A percentile compares a stretch with the other conserved stretches of the same genome.
phyloP scores from a whole-genome alignment of 108 stramenopile genomes.

The Parietichytrium sp. region DNA sequence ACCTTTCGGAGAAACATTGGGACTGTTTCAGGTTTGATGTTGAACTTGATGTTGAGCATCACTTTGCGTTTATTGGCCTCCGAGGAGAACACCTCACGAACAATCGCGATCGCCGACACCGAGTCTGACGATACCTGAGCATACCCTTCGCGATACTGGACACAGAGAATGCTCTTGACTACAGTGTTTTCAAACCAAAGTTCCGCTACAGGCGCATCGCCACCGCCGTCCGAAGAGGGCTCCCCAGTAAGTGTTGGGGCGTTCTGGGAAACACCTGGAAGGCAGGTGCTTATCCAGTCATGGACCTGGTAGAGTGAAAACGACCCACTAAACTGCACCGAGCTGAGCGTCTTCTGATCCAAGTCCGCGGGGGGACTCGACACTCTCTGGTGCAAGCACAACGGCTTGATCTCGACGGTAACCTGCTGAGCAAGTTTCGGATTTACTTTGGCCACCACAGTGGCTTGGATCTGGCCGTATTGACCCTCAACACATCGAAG shows the following conservation, averaged over 20 bases:
- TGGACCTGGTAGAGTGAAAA: slow-evolving; percentile 15
- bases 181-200: neutral
- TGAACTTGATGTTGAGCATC: neutral
- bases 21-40: slow-evolving; percentile 5
- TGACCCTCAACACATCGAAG: neutral
- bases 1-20: neutral
- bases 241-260: neutral
- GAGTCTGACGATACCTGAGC: neutral
- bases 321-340: neutral
- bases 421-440: neutral
- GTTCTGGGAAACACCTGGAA: neutral
- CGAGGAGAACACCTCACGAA: neutral
- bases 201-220: neutral
- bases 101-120: slow-evolving; percentile 20
- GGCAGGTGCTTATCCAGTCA: slow-evolving; percentile 22
- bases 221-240: no score
- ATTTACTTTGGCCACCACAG: neutral
- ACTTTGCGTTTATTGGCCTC: slow-evolving; percentile 6
- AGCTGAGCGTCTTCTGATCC: neutral
- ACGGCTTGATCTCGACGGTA: slow-evolving; percentile 26
- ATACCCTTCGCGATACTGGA: neutral
- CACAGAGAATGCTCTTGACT: slow-evolving; percentile 15
- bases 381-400: neutral
- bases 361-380: neutral
- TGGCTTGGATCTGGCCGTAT: slow-evolving; percentile 6